These are phyloP conservation scores for Porpolomopsis calyptriformis DNA, from an alignment of 768 basidiomycete genomes.

Conservation along the genomic window DNA sequence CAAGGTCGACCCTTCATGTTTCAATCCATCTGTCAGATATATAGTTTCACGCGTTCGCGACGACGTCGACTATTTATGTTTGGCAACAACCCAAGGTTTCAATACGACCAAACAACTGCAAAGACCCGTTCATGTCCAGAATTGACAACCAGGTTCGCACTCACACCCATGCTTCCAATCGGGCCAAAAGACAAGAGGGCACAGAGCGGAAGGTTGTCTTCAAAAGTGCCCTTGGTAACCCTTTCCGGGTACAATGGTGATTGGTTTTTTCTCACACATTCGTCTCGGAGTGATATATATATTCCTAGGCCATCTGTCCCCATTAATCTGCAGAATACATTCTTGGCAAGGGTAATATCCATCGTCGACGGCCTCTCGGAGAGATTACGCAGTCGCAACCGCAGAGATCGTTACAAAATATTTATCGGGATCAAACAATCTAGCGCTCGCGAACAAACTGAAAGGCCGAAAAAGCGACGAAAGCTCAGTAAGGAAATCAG, in stretches of 20 bases:
- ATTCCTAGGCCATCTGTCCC: constrained; percentile 51
- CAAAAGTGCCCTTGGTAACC: constrained; percentile 63
- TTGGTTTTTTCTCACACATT: constrained; percentile 11
- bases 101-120: too few species aligned
- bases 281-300: too few species aligned
- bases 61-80: too few species aligned
- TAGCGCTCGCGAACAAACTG: constrained; percentile 14
- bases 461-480: constrained; percentile 8
- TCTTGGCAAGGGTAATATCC: constrained; percentile 41
- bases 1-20: too few species aligned
- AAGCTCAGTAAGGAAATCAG: neutral
- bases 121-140: too few species aligned
- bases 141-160: constrained; percentile 39
- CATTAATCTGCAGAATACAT: constrained; percentile 47
- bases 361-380: constrained; percentile 40
- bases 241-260: constrained; percentile 62
- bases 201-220: constrained; percentile 55
- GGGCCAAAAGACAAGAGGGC: constrained; percentile 36
- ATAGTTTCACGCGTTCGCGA: too few species aligned
- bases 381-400: constrained; percentile 27
- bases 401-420: constrained; percentile 31
- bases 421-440: constrained; percentile 8
- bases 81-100: too few species aligned
- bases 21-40: too few species aligned
- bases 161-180: constrained; percentile 53